Evolutionary conservation across 768 basidiomycete genomes (phyloP).

Genomic region (Rhizopogon roseolus): DNA sequence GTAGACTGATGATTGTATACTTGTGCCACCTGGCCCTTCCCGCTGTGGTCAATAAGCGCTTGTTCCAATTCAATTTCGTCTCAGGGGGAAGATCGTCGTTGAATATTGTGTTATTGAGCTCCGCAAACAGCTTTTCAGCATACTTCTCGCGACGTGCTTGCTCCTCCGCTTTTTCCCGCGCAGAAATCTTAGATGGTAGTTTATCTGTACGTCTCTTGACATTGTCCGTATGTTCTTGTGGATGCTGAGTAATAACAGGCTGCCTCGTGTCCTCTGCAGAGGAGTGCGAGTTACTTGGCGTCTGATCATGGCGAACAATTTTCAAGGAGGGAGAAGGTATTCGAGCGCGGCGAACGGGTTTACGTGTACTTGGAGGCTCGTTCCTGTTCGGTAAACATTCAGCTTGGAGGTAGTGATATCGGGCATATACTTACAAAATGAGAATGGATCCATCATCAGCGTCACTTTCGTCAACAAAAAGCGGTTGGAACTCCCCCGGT

Average conservation of each 20-base stretch:
- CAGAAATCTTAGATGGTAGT: conserved; percentile 21
- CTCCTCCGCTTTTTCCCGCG: conserved; percentile 42
- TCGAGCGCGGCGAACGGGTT: conserved; percentile 31
- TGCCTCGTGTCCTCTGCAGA: not conserved
- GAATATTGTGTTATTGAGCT: conserved; percentile 58
- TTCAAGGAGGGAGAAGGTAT: not conserved
- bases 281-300: conserved; percentile 1
- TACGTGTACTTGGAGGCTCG: conserved; percentile 46
- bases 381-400: conserved; percentile 24
- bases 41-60: conserved; percentile 60
- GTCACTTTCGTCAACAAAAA: conserved; percentile 27
- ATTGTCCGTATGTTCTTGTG: conserved; percentile 9
- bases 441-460: conserved; percentile 35
- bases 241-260: not conserved
- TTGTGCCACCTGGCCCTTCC: conserved; percentile 64
- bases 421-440: conserved; percentile 26
- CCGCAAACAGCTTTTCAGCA: conserved; percentile 53
- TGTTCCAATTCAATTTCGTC: conserved; percentile 64
- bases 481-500: conserved; percentile 8
- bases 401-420: not conserved
- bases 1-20: conserved; percentile 25
- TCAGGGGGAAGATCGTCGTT: conserved; percentile 44
- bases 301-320: not conserved
- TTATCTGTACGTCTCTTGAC: conserved; percentile 6
- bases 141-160: conserved; percentile 43